phyloP scores from a whole-genome alignment of 2,329 filamentous ascomycete species.

The Sporothrix pseudoabietina region DNA sequence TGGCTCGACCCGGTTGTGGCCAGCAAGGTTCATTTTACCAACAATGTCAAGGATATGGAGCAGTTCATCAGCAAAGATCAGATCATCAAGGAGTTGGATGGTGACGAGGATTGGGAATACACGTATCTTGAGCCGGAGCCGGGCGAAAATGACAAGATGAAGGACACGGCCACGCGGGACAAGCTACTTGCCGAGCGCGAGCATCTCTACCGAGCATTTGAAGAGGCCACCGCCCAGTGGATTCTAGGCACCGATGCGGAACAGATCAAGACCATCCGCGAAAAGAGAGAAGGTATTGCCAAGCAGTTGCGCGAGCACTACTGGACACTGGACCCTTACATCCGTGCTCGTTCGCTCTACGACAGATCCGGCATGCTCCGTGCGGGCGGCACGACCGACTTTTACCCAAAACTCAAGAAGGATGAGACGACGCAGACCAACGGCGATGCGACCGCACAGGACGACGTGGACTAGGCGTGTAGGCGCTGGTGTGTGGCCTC shows the following conservation, averaged over 20 bases:
- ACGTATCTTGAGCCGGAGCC: conserved; percentile 73
- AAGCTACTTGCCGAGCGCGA: conserved; percentile 65
- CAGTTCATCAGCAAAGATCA: conserved; percentile 70
- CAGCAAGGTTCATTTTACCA: conserved; percentile 90
- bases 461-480: conserved; percentile 47
- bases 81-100: conserved; percentile 82
- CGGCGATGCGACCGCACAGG: conserved; percentile 38
- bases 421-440: conserved; percentile 34
- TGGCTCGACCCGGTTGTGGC: conserved; percentile 98
- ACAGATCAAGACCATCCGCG: conserved; percentile 53
- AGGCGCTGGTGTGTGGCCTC: neutral
- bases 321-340: conserved; percentile 85
- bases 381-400: conserved; percentile 67
- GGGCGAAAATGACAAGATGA: conserved; percentile 77
- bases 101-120: conserved; percentile 83
- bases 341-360: conserved; percentile 80
- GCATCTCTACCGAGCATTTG: conserved; percentile 70
- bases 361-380: conserved; percentile 77
- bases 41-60: conserved; percentile 74
- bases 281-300: conserved; percentile 63
- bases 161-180: conserved; percentile 64
- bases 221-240: conserved; percentile 76
- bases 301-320: conserved; percentile 71
- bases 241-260: conserved; percentile 56
- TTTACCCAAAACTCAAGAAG: conserved; percentile 55